Conservation (phyloP, 1,139 yeast genomes). For the Lodderomyces metapsilosis region DNA sequence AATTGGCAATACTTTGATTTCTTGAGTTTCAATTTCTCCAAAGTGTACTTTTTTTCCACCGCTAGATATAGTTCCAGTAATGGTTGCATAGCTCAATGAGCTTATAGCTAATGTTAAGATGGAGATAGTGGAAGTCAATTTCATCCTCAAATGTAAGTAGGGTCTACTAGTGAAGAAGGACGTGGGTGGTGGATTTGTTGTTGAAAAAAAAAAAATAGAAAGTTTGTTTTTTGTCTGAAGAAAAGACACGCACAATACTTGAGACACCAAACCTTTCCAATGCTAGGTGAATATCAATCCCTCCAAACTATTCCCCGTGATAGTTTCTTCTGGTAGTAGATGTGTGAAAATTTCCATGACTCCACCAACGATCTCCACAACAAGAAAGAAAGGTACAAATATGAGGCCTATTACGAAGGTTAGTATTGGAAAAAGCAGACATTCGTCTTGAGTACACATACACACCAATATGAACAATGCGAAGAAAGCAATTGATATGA, state of each 20-base stretch:
- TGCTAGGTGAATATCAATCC: constrained; percentile 9
- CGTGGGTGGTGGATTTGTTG: constrained; percentile 15
- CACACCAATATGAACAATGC: constrained; percentile 16
- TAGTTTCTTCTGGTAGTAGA: constrained; percentile 8
- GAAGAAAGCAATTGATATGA: constrained; percentile 13
- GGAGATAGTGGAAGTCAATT: constrained; percentile 11
- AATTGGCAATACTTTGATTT: constrained; percentile 30
- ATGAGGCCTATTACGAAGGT: constrained; percentile 10
- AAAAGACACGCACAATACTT: constrained; percentile 1
- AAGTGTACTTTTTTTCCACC: constrained; percentile 24
- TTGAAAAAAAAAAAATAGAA: not conserved
- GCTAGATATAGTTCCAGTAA: constrained; percentile 29
- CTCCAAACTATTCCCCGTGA: constrained; percentile 9
- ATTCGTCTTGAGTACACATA: constrained; percentile 11
- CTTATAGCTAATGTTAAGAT: constrained; percentile 11
- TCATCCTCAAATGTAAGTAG: constrained; percentile 11
- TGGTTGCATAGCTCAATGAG: constrained; percentile 25
- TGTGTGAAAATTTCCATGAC: constrained; percentile 10
- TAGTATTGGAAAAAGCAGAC: not conserved
- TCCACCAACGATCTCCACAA: constrained; percentile 14
- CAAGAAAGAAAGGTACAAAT: constrained; percentile 13
- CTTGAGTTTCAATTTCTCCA: constrained; percentile 40
- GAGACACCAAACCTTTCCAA: not conserved
- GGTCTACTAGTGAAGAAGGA: no score
- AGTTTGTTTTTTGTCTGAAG: not conserved